A percentile compares a stretch with the other conserved stretches of the same genome.
phyloP scores from a whole-genome alignment of 352 stramenopile genomes.

The Globisporangium nodosum region DNA sequence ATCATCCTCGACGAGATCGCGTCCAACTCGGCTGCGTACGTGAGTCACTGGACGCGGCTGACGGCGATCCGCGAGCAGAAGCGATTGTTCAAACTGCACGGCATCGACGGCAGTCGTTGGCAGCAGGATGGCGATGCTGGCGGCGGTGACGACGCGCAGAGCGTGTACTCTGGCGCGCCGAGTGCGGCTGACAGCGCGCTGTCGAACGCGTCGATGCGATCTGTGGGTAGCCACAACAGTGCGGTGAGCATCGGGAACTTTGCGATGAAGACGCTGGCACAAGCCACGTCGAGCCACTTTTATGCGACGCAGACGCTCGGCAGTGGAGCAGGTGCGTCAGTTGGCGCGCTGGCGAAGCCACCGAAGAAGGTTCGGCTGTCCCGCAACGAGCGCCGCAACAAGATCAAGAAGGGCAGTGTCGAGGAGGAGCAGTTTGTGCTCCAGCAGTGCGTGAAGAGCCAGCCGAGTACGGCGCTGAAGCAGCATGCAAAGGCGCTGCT shows the following conservation, averaged over 20 bases:
- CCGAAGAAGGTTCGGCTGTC: conserved; percentile 44
- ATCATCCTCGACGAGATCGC: conserved; percentile 47
- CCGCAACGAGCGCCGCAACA: conserved; percentile 45
- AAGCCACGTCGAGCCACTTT: conserved; percentile 63
- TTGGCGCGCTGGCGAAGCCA: conserved; percentile 1
- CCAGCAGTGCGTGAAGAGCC: conserved; percentile 34
- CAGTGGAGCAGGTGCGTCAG: not conserved
- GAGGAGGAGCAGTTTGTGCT: conserved; percentile 64
- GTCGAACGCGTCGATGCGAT: conserved; percentile 57
- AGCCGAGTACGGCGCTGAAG: conserved; percentile 30
- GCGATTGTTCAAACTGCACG: conserved; percentile 69
- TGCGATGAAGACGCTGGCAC: conserved; percentile 44
- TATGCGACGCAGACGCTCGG: conserved; percentile 53
- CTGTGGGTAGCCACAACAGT: conserved; percentile 78
- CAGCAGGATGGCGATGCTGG: conserved; percentile 20
- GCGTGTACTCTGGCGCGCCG: conserved; percentile 34
- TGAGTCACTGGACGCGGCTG: conserved; percentile 51
- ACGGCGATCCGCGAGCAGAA: conserved; percentile 71
- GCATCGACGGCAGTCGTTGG: conserved; percentile 66
- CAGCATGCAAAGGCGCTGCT: conserved; percentile 34
- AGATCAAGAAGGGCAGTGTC: conserved; percentile 62
- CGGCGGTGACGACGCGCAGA: conserved; percentile 32
- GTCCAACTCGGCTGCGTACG: conserved; percentile 35
- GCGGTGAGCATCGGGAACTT: conserved; percentile 63
- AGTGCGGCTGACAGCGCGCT: conserved; percentile 54